Percentiles rank a stretch among this genome's conserved stretches.
These are phyloP conservation scores for Phytophthora multivora DNA, from an alignment of 352 stramenopile species.

Conservation along the genomic window DNA sequence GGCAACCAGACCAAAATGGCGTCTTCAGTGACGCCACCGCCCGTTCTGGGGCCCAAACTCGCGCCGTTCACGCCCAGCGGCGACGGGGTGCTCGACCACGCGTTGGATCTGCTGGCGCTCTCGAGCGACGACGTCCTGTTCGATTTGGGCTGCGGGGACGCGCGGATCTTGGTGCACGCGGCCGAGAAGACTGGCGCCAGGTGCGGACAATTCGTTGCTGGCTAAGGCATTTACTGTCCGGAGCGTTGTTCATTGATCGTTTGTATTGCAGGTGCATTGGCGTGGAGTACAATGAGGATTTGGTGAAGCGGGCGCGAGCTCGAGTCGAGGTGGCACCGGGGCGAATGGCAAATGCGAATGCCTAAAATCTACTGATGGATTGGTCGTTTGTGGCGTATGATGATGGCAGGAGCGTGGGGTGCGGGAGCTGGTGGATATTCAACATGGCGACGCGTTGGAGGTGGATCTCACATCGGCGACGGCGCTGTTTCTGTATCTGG, in stretches of 20 bases:
- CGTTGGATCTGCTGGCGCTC: constrained; percentile 70
- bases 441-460: constrained; percentile 63
- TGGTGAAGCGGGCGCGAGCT: constrained; percentile 52
- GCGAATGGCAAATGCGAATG: not conserved
- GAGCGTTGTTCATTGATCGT: not conserved
- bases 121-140: constrained; percentile 61
- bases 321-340: constrained; percentile 45
- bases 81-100: constrained; percentile 61
- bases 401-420: constrained; percentile 46
- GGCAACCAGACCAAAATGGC: constrained; percentile 14
- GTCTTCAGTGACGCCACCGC: constrained; percentile 6
- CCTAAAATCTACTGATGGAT: constrained; percentile 2
- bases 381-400: constrained; percentile 5
- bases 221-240: not conserved
- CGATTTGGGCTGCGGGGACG: constrained; percentile 82
- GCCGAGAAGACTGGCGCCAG: constrained; percentile 48
- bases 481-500: constrained; percentile 82
- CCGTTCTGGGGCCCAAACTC: constrained; percentile 53
- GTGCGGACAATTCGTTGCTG: constrained; percentile 22
- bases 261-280: constrained; percentile 54
- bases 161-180: constrained; percentile 68
- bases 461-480: constrained; percentile 67
- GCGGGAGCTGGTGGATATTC: constrained; percentile 54
- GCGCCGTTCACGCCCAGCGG: constrained; percentile 83
- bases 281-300: constrained; percentile 75